Evolutionary conservation across 1,284 basidiomycete genomes (phyloP).

Genomic region (Puccinia brachypodii): DNA sequence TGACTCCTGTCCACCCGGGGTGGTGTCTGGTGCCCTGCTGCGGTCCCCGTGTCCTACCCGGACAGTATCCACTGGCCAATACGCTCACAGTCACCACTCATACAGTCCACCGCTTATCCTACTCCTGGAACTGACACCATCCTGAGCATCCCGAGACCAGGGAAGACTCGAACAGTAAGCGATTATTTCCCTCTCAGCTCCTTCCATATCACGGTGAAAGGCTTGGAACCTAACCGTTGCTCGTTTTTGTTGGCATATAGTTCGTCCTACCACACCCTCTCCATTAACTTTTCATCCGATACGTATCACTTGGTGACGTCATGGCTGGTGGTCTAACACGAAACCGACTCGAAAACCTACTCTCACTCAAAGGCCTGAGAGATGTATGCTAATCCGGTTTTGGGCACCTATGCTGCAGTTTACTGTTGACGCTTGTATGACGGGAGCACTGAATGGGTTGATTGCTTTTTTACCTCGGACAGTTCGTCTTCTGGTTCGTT

Average conservation of each 20-base stretch:
- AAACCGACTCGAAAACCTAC: not conserved
- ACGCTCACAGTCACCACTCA: too few species aligned
- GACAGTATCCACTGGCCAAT: too few species aligned
- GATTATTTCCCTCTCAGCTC: too few species aligned
- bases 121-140: too few species aligned
- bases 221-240: not conserved
- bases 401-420: not conserved
- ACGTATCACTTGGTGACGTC: not conserved
- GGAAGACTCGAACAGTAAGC: too few species aligned
- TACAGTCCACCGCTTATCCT: too few species aligned
- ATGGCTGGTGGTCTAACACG: slow-evolving; percentile 8
- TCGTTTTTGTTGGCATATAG: not conserved
- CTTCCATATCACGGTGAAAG: too few species aligned
- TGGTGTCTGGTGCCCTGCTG: too few species aligned
- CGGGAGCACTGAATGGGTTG: not conserved
- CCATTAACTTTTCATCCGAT: not conserved
- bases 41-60: too few species aligned
- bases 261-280: slow-evolving; percentile 1
- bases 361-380: slow-evolving; percentile 21
- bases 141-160: too few species aligned
- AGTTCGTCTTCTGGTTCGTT: slow-evolving; percentile 35
- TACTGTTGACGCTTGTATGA: too few species aligned
- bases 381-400: not conserved
- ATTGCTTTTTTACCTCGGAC: not conserved
- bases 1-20: too few species aligned